Base-by-base conservation (phyloP, 1,139 yeast species). In the Starmera stellimalicola region DNA sequence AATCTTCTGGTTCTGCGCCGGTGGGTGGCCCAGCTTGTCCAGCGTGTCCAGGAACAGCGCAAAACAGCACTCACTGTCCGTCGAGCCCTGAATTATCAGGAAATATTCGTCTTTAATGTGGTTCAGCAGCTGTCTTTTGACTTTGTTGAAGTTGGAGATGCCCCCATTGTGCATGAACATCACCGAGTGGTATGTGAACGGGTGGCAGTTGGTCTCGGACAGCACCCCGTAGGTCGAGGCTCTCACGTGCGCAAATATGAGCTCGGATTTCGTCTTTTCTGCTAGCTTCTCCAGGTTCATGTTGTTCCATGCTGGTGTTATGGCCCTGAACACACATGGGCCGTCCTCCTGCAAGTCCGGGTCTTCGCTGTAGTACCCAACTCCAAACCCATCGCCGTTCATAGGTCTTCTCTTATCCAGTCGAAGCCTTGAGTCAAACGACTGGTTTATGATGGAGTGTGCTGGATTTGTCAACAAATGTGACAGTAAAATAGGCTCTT, bases 81-180 rank as follows among this genome's bases (percentile, higher is more conserved):
- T 91, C 24, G 94, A 76, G 1, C 98, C 98, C 53, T 91, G 96
- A 30, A 91, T 74, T 34, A 63, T 68, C 24, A 84, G 61, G 51
- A 91, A 84, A 55, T 75, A 91, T 45, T 77, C 76, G 52, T 91
- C 96, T 32, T 75, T 75, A 30, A 91, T 64, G 51, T 81, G 83
- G 47, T 73, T 68, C 23, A 87, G 68, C 33, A 91, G 64, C 37
- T 60, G 68, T 41, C 93, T 70, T 57, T 91, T 91, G 50, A 91
- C 82, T 45, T 63, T 62, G 37, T 66, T 57, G 55, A 91, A 91
- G 35, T 76, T 72, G 11, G 91, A 70, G 17, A 91, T 74, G 6
- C 93, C 94, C 19, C 98, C 98, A 58, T 91, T 91, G 58, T 91
- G 97, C 98, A 91, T 91, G 56, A 91, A 91, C 82, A 91, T 83